Conservation (phyloP, 192 early-diverging fungal species). For the Backusella parvicylindrica region DNA sequence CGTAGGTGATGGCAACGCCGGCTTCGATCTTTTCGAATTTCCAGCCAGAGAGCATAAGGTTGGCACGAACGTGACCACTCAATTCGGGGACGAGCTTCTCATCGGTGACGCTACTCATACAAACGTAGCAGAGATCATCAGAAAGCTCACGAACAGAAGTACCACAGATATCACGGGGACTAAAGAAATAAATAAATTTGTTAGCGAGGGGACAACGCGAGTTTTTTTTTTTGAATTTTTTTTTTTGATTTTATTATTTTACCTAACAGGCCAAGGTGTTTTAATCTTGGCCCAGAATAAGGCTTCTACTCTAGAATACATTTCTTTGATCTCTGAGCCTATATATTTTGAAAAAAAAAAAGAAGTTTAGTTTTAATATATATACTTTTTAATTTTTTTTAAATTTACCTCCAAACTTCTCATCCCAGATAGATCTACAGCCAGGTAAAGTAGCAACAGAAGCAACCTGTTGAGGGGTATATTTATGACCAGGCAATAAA, state of each 20-base stretch:
- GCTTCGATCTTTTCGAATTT: constrained; percentile 33
- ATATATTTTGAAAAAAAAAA: not conserved
- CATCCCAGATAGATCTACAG: constrained; percentile 44
- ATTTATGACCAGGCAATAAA: constrained; percentile 35
- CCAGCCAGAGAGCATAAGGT: constrained; percentile 51
- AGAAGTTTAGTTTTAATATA: too few species aligned
- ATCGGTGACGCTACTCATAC: constrained; percentile 46
- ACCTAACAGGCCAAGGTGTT: constrained; percentile 34
- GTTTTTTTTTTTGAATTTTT: not conserved
- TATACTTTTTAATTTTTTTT: too few species aligned
- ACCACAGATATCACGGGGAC: constrained; percentile 48
- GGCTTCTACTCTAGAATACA: constrained; percentile 20
- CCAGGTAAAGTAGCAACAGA: constrained; percentile 41
- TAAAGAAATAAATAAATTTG: not conserved
- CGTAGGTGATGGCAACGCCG: constrained; percentile 40
- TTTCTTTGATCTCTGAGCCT: constrained; percentile 27
- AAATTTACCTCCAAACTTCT: constrained; percentile 27
- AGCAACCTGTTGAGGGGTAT: constrained; percentile 43
- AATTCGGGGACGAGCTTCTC: constrained; percentile 37
- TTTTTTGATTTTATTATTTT: not conserved
- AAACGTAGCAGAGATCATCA: constrained; percentile 35
- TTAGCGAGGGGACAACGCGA: not conserved
- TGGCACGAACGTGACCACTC: constrained; percentile 46
- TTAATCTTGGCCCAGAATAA: constrained; percentile 34
- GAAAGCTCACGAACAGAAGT: constrained; percentile 27